Evolutionary conservation across 495 filamentous ascomycete genomes (phyloP).

Genomic region (Aspergillus indologenus): DNA sequence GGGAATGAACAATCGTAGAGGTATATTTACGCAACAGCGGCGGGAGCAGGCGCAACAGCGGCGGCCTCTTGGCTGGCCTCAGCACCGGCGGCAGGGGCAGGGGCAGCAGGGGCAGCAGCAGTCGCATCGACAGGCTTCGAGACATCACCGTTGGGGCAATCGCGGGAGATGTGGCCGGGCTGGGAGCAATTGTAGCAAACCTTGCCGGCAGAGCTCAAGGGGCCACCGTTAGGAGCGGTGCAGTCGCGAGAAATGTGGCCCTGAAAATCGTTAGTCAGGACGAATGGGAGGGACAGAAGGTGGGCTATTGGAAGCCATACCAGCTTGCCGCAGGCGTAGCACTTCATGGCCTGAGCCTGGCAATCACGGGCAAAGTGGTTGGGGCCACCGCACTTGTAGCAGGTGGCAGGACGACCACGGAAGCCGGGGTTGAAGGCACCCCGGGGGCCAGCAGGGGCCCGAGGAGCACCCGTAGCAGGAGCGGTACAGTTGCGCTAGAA

Average conservation of each 20-base stretch:
- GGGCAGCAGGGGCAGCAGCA: constrained; percentile 25
- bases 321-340: constrained; percentile 98
- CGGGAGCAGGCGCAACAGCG: constrained; percentile 44
- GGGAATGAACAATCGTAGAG: constrained; percentile 22
- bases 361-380: constrained; percentile 99
- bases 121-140: constrained; percentile 41
- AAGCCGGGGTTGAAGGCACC: constrained; percentile 67
- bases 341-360: constrained; percentile 99
- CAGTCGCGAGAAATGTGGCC: constrained; percentile 98
- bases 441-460: constrained; percentile 62
- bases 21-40: constrained; percentile 53
- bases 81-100: constrained; percentile 41
- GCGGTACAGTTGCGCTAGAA: constrained; percentile 78
- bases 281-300: not conserved
- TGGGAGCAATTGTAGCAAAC: constrained; percentile 98
- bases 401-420: constrained; percentile 85
- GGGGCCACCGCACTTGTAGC: constrained; percentile 98
- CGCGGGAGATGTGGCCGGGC: constrained; percentile 92
- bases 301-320: constrained; percentile 27
- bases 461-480: constrained; percentile 56
- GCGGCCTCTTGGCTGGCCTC: constrained; percentile 17
- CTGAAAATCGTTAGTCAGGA: constrained; percentile 21
- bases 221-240: constrained; percentile 94
- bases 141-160: constrained; percentile 69
- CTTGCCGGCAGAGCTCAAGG: constrained; percentile 92